Conservation (phyloP, 1,139 yeast genomes). For the Pichia sp. region DNA sequence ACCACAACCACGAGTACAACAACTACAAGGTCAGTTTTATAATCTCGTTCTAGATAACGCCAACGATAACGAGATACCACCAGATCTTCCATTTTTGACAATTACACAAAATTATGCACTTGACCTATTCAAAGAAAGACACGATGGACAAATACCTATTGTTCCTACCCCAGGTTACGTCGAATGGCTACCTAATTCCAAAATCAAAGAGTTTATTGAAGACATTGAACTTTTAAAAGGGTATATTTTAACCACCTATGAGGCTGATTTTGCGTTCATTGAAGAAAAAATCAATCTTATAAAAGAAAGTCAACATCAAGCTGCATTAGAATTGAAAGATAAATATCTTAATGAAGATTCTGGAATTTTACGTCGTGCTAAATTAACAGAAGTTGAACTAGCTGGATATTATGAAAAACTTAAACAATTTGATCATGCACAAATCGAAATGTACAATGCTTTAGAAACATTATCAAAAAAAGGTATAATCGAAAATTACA, state of each 20-base stretch:
- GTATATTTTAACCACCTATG: slow-evolving; percentile 20
- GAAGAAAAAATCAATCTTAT: slow-evolving; percentile 13
- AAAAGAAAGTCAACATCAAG: slow-evolving; percentile 19
- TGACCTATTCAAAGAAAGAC: neutral
- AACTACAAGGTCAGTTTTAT: no score
- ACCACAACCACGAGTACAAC: no score
- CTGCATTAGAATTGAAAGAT: slow-evolving; percentile 25
- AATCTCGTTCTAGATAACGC: no score
- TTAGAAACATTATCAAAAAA: slow-evolving; percentile 33
- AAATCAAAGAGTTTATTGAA: slow-evolving; percentile 26
- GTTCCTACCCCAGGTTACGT: slow-evolving; percentile 6
- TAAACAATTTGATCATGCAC: slow-evolving; percentile 20
- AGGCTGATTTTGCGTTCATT: slow-evolving; percentile 9
- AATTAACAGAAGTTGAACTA: slow-evolving; percentile 15
- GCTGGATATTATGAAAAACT: slow-evolving; percentile 14
- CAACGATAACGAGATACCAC: no score
- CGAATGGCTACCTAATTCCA: slow-evolving; percentile 21
- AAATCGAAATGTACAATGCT: slow-evolving; percentile 36
- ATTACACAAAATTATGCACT: slow-evolving; percentile 1
- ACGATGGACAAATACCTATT: neutral
- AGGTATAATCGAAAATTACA: slow-evolving; percentile 30
- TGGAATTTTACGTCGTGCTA: slow-evolving; percentile 8
- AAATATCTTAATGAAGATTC: slow-evolving; percentile 6
- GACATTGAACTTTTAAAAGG: slow-evolving; percentile 27
- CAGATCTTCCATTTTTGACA: neutral